Evolutionary conservation across 83 land plant genomes (phyloP).

Genomic region (Thuja plicata): DNA sequence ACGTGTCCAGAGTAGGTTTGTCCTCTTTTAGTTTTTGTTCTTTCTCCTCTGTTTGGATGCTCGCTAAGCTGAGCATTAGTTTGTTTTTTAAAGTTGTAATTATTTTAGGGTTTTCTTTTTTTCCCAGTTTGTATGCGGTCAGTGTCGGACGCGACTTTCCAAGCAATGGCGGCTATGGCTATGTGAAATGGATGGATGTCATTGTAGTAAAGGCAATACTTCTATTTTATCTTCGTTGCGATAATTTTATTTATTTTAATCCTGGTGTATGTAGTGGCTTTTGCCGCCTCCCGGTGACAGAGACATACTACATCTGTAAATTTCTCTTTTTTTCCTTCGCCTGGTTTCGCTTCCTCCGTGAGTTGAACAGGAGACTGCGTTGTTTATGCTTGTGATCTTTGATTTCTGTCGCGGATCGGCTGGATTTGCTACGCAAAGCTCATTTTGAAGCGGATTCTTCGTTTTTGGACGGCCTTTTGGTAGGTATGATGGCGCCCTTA

Average conservation of each 20-base stretch:
- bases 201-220: background rate
- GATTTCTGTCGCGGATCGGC: constrained; percentile 1
- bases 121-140: constrained; percentile 1
- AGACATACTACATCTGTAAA: background rate
- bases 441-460: background rate
- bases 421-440: background rate
- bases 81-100: background rate
- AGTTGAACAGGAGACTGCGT: constrained; percentile 2
- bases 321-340: background rate
- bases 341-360: background rate
- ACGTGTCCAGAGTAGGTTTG: background rate
- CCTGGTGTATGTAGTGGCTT: background rate
- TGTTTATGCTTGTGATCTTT: background rate
- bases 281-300: constrained; percentile 5
- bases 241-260: background rate
- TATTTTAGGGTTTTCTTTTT: constrained; percentile 3
- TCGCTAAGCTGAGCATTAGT: background rate
- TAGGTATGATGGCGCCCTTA: background rate
- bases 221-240: background rate
- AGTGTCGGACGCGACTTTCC: constrained; percentile 15
- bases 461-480: background rate
- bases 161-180: constrained; percentile 16
- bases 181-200: constrained; percentile 14
- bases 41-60: background rate
- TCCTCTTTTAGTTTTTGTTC: background rate